Base-by-base conservation (phyloP, 768 basidiomycete genomes). In the Suillus clintonianus region DNA sequence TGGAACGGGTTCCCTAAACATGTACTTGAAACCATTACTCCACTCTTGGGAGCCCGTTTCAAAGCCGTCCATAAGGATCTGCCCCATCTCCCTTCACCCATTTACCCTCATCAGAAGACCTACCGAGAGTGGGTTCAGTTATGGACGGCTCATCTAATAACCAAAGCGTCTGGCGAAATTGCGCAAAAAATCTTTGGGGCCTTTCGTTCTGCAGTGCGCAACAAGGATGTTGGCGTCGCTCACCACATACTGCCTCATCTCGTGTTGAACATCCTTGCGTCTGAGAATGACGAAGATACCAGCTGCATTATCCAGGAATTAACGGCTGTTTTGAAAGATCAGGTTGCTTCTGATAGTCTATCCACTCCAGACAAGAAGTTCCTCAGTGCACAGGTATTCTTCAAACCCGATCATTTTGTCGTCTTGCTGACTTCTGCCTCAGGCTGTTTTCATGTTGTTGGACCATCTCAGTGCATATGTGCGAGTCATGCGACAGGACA, bases 61-160 rank as follows among this genome's bases (percentile, higher is more conserved):
- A 81, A 82, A 5, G 77, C 89, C 17, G 80, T 81, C 17, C 80
- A 83, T 32, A 79, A 79, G 9, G 69, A 74, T 2, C 70, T 76
- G 2, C 79, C 78, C 13, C 68, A 78, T 3, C 72, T 81, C 22
- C 75, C 80, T 57, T 86, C 89, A 66, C 96, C 97, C 3, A 88
- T 99, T 62, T 99, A 98, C 76, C 83, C 86, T 1, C 77, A 78
- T 5, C 83, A 88, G 62, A 70, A 63, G n/a, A 97, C 94, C 0
- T 99, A 98, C 76, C 88, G 96, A 47, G 96, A 99, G 75, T 99
- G 97, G 97, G 85, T 99, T 39, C 95, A 97, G 67, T 73, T 85
- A 0, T 99, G 96, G 95, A 89, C 94, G 2, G 81, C 84, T 11
- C 83, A 94, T 73, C 84, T 99, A 41, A 92, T 98, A 61, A 81